Evolutionary conservation across 306 rosid species (phyloP).

Genomic region (Cotoneaster glaucophyllus): DNA sequence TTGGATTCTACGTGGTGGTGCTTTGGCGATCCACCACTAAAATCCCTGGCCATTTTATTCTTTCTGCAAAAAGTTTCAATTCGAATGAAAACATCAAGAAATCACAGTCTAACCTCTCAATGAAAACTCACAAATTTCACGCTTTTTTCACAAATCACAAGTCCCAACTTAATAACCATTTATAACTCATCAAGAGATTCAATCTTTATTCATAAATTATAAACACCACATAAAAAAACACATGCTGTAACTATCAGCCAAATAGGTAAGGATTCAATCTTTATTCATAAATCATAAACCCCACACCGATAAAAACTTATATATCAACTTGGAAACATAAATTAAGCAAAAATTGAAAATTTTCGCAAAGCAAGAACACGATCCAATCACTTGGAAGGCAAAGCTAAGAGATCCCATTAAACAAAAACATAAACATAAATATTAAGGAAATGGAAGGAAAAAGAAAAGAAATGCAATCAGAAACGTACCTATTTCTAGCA

Average conservation of each 20-base stretch:
- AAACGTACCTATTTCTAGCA: slow-evolving; percentile 1
- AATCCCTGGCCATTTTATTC: slow-evolving; percentile 63
- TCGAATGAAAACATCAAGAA: not conserved
- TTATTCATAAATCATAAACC: not conserved
- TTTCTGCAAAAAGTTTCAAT: slow-evolving; percentile 9
- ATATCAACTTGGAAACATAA: not conserved
- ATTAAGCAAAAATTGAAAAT: not conserved
- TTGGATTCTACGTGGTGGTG: slow-evolving; percentile 59
- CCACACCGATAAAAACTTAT: not conserved
- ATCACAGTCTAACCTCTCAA: not conserved
- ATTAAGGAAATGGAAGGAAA: not conserved
- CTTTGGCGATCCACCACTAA: slow-evolving; percentile 84
- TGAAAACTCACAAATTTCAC: not conserved
- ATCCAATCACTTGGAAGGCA: not conserved
- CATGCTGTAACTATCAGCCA: not conserved
- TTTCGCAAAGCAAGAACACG: not conserved
- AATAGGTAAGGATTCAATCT: not conserved
- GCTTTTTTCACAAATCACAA: not conserved
- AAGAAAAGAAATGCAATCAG: not conserved
- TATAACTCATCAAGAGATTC: not conserved
- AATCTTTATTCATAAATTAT: not conserved
- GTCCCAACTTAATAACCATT: not conserved
- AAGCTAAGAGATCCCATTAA: not conserved
- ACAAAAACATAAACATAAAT: not conserved
- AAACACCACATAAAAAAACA: not conserved